phyloP scores from a whole-genome alignment of 345 rosid genomes.

The Murraya paniculata region DNA sequence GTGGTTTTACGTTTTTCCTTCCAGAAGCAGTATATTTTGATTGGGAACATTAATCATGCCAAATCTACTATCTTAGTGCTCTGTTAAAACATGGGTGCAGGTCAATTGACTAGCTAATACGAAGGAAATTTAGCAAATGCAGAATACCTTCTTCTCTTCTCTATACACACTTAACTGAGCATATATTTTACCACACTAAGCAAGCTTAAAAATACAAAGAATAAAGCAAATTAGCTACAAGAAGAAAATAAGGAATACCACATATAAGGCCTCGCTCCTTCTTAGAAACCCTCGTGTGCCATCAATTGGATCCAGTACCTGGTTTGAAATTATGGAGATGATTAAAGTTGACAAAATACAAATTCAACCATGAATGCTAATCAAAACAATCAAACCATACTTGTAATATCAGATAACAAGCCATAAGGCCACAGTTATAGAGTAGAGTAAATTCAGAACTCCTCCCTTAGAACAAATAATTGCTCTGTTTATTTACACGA shows the following conservation, averaged over 20 bases:
- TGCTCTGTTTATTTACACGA: background rate
- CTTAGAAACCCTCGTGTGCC: constrained; percentile 80
- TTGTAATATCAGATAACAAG: background rate
- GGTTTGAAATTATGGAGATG: constrained; percentile 23
- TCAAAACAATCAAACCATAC: constrained; percentile 6
- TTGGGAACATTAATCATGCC: background rate
- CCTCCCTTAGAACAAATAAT: background rate
- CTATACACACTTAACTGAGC: background rate
- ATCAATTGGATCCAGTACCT: constrained; percentile 91
- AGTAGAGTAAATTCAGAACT: background rate
- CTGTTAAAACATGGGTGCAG: background rate
- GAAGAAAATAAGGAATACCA: constrained; percentile 48
- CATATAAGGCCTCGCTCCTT: constrained; percentile 75
- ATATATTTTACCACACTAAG: background rate
- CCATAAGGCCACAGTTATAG: background rate
- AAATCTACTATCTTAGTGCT: background rate
- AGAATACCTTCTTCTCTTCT: background rate
- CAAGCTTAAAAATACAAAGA: background rate
- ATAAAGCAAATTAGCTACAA: background rate
- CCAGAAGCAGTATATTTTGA: background rate
- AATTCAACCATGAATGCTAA: background rate
- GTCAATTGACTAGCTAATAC: background rate
- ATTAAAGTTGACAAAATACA: background rate
- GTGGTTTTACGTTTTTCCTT: too few species aligned
- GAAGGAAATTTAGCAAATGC: background rate